Percentiles rank a stretch among this genome's conserved stretches.
Evolutionary conservation across 371 early-diverging fungal species (phyloP).

Genomic region (Mucor velutinosus): DNA sequence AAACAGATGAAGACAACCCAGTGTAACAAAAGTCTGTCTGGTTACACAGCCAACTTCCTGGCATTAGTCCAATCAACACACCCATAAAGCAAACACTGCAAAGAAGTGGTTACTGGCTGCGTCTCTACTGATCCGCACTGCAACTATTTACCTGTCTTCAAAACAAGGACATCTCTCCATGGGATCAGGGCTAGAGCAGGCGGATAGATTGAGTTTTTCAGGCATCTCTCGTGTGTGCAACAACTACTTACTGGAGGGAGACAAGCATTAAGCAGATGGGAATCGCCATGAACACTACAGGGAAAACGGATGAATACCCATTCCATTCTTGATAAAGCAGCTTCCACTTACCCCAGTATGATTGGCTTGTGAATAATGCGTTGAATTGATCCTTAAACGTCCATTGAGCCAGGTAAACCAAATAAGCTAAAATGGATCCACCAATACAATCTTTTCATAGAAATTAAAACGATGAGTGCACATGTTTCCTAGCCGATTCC

Average conservation of each 20-base stretch:
- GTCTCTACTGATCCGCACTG: too few species aligned
- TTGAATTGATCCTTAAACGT: slow-evolving; percentile 54
- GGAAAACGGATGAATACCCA: not conserved
- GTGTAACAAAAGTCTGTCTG: slow-evolving; percentile 39
- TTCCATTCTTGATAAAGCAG: not conserved
- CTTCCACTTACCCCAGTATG: slow-evolving; percentile 49
- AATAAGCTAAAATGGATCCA: slow-evolving; percentile 63
- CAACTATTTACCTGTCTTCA: slow-evolving; percentile 59
- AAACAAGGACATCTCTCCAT: slow-evolving; percentile 81
- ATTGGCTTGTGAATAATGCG: slow-evolving; percentile 50
- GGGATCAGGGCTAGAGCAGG: slow-evolving; percentile 61
- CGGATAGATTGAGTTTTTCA: not conserved
- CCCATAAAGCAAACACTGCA: slow-evolving; percentile 71
- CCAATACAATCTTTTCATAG: slow-evolving; percentile 62
- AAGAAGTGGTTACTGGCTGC: not conserved
- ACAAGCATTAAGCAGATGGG: slow-evolving; percentile 51
- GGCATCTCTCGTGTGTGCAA: not conserved
- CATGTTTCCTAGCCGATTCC: not conserved
- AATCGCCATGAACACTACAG: slow-evolving; percentile 39
- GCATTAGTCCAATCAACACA: slow-evolving; percentile 66
- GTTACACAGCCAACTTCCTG: slow-evolving; percentile 62
- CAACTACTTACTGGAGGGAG: slow-evolving; percentile 56
- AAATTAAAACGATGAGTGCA: not conserved
- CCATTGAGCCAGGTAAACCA: slow-evolving; percentile 63
- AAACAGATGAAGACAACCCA: slow-evolving; percentile 41